phyloP scores from a whole-genome alignment of 2,329 filamentous ascomycete genomes.

The Xylaria sp. region DNA sequence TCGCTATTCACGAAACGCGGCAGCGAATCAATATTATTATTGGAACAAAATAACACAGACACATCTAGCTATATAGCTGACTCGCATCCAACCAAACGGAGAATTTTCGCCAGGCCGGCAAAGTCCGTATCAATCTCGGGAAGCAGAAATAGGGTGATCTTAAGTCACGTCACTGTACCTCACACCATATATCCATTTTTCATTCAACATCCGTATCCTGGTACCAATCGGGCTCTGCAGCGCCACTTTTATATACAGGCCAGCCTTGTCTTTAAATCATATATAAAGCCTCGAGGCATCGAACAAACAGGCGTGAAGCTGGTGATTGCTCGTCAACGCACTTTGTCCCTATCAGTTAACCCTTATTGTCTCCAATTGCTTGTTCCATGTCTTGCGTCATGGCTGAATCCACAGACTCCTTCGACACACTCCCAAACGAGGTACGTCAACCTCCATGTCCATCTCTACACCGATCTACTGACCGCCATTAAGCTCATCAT shows the following conservation, averaged over 20 bases:
- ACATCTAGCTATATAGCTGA: neutral
- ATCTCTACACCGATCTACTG: conserved; percentile 1
- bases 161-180: conserved; percentile 30
- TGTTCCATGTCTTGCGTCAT: conserved; percentile 44
- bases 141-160: conserved; percentile 25
- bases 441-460: conserved; percentile 37
- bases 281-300: conserved; percentile 24
- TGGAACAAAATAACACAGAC: neutral
- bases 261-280: conserved; percentile 8
- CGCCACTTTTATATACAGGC: conserved; percentile 2
- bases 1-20: neutral
- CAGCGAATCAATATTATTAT: conserved; percentile 1
- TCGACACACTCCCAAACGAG: conserved; percentile 51
- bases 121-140: conserved; percentile 23
- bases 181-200: conserved; percentile 26
- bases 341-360: conserved; percentile 31
- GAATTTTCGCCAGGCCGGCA: conserved; percentile 13
- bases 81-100: conserved; percentile 4
- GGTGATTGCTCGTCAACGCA: conserved; percentile 34
- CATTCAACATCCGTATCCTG: neutral
- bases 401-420: conserved; percentile 39
- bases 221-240: conserved; percentile 1
- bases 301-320: neutral
- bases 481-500: conserved; percentile 58
- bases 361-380: conserved; percentile 21